Evolutionary conservation across 768 basidiomycete species (phyloP).

Genomic region (Podaxis mareebaensis): DNA sequence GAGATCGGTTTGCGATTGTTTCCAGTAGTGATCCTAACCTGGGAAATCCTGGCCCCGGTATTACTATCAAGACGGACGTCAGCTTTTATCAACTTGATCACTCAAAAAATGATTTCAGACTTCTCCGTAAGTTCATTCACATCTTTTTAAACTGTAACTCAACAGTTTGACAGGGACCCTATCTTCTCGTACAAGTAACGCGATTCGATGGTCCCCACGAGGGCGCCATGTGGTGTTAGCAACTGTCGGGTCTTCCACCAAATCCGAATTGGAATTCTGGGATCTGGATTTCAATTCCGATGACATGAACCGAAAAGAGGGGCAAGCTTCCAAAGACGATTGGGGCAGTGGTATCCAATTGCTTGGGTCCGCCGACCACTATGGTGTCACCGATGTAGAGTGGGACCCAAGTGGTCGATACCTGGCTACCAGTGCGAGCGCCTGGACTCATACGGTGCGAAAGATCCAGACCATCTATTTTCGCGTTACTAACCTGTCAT

Average conservation of each 20-base stretch:
- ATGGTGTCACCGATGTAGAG: slow-evolving; percentile 95
- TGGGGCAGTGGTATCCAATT: slow-evolving; percentile 88
- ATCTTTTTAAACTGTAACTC: slow-evolving; percentile 14
- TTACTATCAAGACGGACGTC: slow-evolving; percentile 95
- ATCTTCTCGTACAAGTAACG: slow-evolving; percentile 84
- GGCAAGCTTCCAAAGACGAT: slow-evolving; percentile 59
- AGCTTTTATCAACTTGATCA: slow-evolving; percentile 95
- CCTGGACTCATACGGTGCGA: slow-evolving; percentile 88
- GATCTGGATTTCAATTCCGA: slow-evolving; percentile 90
- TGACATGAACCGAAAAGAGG: slow-evolving; percentile 50
- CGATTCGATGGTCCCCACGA: slow-evolving; percentile 94
- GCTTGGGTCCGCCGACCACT: slow-evolving; percentile 88
- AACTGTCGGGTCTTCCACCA: slow-evolving; percentile 91
- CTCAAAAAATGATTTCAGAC: slow-evolving; percentile 91
- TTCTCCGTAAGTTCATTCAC: slow-evolving; percentile 61
- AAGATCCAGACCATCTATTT: not conserved
- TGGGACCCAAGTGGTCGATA: slow-evolving; percentile 98
- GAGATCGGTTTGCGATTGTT: slow-evolving; percentile 94
- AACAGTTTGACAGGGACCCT: slow-evolving; percentile 57
- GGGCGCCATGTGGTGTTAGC: slow-evolving; percentile 96
- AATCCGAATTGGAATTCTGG: slow-evolving; percentile 99
- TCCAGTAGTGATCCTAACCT: slow-evolving; percentile 93
- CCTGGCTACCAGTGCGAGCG: slow-evolving; percentile 89
- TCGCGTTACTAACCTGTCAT: not conserved
- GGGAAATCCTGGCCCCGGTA: slow-evolving; percentile 84